Evolutionary conservation across 257 asterid genomes (phyloP).

Genomic region (Coffea canephora): DNA sequence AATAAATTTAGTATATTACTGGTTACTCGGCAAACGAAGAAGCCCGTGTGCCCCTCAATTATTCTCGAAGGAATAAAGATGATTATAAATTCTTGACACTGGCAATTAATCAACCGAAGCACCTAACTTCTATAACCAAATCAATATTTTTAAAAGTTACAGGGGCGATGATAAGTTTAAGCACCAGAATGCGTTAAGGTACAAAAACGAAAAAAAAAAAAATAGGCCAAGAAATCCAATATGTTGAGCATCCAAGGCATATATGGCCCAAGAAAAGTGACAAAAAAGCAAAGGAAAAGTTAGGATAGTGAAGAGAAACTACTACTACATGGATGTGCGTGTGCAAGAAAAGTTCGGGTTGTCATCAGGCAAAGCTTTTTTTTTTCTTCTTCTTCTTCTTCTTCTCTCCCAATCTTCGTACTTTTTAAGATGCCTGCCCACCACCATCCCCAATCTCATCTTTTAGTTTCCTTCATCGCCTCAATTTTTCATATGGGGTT

Average conservation of each 20-base stretch:
- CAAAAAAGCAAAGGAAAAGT: conserved; percentile 32
- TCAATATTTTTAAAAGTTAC: background rate
- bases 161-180: background rate
- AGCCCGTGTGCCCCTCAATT: background rate
- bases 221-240: conserved; percentile 4
- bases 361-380: conserved; percentile 36
- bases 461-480: conserved; percentile 23
- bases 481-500: conserved; percentile 19
- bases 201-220: background rate
- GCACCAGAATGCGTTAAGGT: background rate
- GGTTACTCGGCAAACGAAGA: background rate
- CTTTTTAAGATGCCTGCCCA: conserved; percentile 48
- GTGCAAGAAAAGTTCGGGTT: conserved; percentile 35
- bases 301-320: conserved; percentile 4
- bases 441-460: conserved; percentile 26
- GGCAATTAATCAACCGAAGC: background rate
- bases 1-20: background rate
- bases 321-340: conserved; percentile 44
- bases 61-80: background rate
- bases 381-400: background rate
- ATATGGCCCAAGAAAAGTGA: conserved; percentile 35
- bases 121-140: background rate
- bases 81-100: background rate
- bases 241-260: conserved; percentile 51
- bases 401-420: conserved; percentile 26